phyloP scores from a whole-genome alignment of 225 moss, liverwort and hornwort genomes.

The Bryoerythrophyllum caledonicum region DNA sequence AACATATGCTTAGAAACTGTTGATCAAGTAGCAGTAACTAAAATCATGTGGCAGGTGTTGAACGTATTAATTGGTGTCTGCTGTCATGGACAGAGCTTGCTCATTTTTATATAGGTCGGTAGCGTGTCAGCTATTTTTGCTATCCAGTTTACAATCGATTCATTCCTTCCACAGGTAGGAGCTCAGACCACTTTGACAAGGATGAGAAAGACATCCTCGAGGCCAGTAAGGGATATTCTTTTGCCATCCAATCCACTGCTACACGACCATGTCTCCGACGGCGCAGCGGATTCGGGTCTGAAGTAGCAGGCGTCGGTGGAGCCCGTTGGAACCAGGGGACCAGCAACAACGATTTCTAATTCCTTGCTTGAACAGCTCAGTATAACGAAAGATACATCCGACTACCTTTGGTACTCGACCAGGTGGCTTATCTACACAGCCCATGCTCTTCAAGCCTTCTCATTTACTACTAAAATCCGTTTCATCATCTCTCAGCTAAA shows the following conservation, averaged over 20 bases:
- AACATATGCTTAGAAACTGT: slow-evolving; percentile 9
- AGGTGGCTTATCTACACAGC: slow-evolving; percentile 30
- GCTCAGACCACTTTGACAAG: slow-evolving; percentile 52
- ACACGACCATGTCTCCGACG: slow-evolving; percentile 30
- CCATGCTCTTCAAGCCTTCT: slow-evolving; percentile 8
- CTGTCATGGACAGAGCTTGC: slow-evolving; percentile 12
- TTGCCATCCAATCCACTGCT: too few relatives aligned
- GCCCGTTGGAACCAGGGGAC: slow-evolving; percentile 45
- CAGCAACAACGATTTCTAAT: slow-evolving; percentile 21
- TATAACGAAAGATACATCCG: slow-evolving; percentile 67
- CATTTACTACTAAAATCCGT: background rate
- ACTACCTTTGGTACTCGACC: slow-evolving; percentile 89
- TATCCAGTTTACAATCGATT: background rate
- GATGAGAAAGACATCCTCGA: slow-evolving; percentile 31
- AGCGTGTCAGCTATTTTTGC: background rate
- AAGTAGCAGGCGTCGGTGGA: slow-evolving; percentile 63
- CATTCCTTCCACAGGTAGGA: slow-evolving; percentile 36
- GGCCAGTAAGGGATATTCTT: slow-evolving; percentile 19
- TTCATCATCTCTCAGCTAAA: background rate
- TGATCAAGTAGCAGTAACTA: background rate
- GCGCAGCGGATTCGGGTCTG: slow-evolving; percentile 21
- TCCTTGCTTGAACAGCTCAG: slow-evolving; percentile 86
- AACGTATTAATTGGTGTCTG: background rate
- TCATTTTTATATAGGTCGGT: background rate
- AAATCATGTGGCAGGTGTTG: background rate